Base-by-base conservation (phyloP, 169 alveolate genomes). In the Cryptosporidium parvum region DNA sequence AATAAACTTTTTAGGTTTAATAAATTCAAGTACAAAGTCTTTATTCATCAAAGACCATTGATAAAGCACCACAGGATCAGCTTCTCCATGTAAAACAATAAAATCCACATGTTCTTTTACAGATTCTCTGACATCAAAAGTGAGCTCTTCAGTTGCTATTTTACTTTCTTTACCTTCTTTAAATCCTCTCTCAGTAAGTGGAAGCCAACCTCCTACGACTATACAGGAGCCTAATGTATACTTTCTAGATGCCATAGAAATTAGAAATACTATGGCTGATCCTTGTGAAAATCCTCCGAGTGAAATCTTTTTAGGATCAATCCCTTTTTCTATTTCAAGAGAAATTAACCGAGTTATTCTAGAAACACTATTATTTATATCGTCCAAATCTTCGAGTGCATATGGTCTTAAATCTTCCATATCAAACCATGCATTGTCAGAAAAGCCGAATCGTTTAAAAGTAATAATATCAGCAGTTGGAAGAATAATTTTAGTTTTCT, bases 271-370 rank as follows among this genome's bases (percentile, higher is more conserved):
- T 9, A 65, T 48, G 0, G 89, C 89, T 3, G 89, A 35, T 2
- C 89, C 89, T 48, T 80, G 89, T 10, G 89, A 80, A 65, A 80
- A 80, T 3, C 89, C 89, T 42, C 89, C 89, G 1, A 80, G 16
- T 9, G 80, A 37, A 44, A 80, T 80, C 10, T 65, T 80, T 18
- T 16, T 37, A 9, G 89, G 65, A 12, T 80, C 33, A 10, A 80
- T 62, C 8, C 89, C 89, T 45, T 80, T 80, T 21, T 59, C 75
- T 35, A 62, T 18, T 16, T 80, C 89, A 4, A 31, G 9, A 35
- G 68, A 35, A 62, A 80, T 29, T 4, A 80, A 16, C 7, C 59
- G 56, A 23, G 53, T 62, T 21, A 80, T 61, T 33, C 89, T 59
- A 18, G 89, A 80, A 21, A 65, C 73, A 12, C 70, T 29, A 1